Evolutionary conservation across 805 yeast genomes (phyloP).

Genomic region (Schwanniomyces yamadae): DNA sequence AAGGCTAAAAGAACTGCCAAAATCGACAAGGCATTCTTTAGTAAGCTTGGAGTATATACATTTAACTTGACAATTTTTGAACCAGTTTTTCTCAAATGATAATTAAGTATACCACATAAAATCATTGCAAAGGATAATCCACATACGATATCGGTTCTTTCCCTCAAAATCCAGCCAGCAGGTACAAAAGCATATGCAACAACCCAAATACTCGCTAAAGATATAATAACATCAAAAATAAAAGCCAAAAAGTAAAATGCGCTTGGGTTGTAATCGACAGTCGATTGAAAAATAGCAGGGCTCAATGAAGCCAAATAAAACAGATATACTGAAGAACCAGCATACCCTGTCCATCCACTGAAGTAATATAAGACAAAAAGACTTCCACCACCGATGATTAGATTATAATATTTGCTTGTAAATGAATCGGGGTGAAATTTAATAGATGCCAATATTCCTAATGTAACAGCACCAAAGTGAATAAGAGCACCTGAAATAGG

Average conservation of each 20-base stretch:
- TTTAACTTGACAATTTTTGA: constrained; percentile 22
- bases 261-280: constrained; percentile 56
- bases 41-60: constrained; percentile 14
- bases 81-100: constrained; percentile 24
- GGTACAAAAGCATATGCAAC: constrained; percentile 99
- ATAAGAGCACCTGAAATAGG: constrained; percentile 83
- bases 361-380: constrained; percentile 49
- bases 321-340: constrained; percentile 66
- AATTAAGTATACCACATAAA: constrained; percentile 50
- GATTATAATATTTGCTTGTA: constrained; percentile 30
- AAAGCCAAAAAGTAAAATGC: constrained; percentile 50
- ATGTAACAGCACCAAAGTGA: constrained; percentile 55
- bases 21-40: constrained; percentile 26
- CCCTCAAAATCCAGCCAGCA: constrained; percentile 83
- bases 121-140: constrained; percentile 53
- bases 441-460: constrained; percentile 45
- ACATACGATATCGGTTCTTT: constrained; percentile 78
- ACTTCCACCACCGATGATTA: constrained; percentile 47
- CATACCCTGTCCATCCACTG: constrained; percentile 69
- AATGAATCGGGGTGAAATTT: constrained; percentile 21
- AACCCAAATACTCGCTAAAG: constrained; percentile 89
- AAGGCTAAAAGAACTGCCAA: constrained; percentile 48
- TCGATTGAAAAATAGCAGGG: constrained; percentile 59
- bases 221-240: constrained; percentile 50
- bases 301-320: constrained; percentile 61